These are phyloP conservation scores for Pseudogymnoascus sp. DNA, from an alignment of 2,329 filamentous ascomycete species.

Conservation along the genomic window DNA sequence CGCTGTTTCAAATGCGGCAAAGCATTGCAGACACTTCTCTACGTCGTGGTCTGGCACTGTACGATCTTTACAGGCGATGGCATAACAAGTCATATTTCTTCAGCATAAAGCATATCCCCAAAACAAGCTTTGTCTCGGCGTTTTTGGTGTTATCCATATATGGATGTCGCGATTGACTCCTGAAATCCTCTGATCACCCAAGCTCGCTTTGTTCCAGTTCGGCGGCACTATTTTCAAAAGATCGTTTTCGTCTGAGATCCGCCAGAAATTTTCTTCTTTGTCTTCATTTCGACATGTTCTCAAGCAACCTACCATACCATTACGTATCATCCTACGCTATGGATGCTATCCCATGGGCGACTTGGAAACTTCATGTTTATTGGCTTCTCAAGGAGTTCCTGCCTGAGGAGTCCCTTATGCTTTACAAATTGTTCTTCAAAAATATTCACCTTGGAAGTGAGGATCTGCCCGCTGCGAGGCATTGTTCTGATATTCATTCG, in stretches of 20 bases:
- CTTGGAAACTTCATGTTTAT: slow-evolving; percentile 57
- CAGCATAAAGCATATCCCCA: slow-evolving; percentile 28
- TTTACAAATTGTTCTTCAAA: slow-evolving; percentile 8
- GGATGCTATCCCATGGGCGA: slow-evolving; percentile 43
- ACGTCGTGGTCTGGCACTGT: slow-evolving; percentile 23
- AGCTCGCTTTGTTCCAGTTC: slow-evolving; percentile 23
- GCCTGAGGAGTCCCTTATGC: not conserved
- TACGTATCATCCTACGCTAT: slow-evolving; percentile 51
- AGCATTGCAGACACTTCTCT: not conserved
- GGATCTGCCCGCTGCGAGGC: not conserved
- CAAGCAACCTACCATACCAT: slow-evolving; percentile 31
- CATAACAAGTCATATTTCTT: slow-evolving; percentile 25
- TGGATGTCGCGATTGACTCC: slow-evolving; percentile 27
- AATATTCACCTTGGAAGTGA: slow-evolving; percentile 2
- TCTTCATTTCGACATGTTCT: slow-evolving; percentile 28
- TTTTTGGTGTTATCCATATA: slow-evolving; percentile 30
- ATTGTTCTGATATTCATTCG: slow-evolving; percentile 8
- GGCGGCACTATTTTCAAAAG: slow-evolving; percentile 15
- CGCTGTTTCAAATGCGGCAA: not conserved
- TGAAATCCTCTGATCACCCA: slow-evolving; percentile 25
- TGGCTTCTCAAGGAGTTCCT: slow-evolving; percentile 40
- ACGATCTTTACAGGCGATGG: slow-evolving; percentile 24
- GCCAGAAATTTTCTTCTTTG: slow-evolving; percentile 27
- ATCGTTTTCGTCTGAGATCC: slow-evolving; percentile 18
- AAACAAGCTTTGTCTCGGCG: slow-evolving; percentile 22